Conservation (phyloP, 1,139 yeast genomes). For the Pichia sp. region DNA sequence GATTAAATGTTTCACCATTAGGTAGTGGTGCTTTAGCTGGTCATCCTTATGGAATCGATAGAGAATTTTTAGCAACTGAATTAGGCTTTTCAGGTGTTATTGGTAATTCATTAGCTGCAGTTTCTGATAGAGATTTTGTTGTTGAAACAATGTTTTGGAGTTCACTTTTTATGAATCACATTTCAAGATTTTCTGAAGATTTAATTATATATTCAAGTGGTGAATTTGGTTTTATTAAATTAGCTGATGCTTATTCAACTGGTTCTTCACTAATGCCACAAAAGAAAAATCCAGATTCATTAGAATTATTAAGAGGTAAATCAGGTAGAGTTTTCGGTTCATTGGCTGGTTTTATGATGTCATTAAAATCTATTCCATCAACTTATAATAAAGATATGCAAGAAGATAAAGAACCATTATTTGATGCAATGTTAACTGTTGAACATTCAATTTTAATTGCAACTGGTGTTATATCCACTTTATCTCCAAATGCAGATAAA, state of each 20-base stretch:
- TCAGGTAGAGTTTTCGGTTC: constrained; percentile 97
- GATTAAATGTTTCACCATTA: constrained; percentile 85
- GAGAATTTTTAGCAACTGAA: constrained; percentile 76
- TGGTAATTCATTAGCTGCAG: constrained; percentile 93
- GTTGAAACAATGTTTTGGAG: constrained; percentile 98
- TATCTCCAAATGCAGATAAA: constrained; percentile 59
- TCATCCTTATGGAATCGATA: constrained; percentile 95
- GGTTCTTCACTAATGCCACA: constrained; percentile 99
- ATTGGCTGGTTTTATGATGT: constrained; percentile 91
- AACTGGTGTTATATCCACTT: constrained; percentile 90
- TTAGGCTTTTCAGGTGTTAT: constrained; percentile 79
- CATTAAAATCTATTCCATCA: constrained; percentile 91
- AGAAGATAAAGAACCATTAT: constrained; percentile 96
- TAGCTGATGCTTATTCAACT: constrained; percentile 97
- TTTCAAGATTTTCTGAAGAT: constrained; percentile 92
- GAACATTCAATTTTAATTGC: constrained; percentile 92
- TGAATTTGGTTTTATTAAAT: constrained; percentile 88
- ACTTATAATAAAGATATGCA: constrained; percentile 98
- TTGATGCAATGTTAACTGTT: constrained; percentile 84
- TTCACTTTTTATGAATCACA: constrained; percentile 90
- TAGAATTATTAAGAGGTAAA: constrained; percentile 92
- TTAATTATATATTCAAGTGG: constrained; percentile 93
- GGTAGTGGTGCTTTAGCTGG: constrained; percentile 99
- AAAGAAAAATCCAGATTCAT: constrained; percentile 95
- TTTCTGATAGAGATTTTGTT: constrained; percentile 94